phyloP scores from a whole-genome alignment of 2,329 filamentous ascomycete genomes.

The Beauveria sp. region DNA sequence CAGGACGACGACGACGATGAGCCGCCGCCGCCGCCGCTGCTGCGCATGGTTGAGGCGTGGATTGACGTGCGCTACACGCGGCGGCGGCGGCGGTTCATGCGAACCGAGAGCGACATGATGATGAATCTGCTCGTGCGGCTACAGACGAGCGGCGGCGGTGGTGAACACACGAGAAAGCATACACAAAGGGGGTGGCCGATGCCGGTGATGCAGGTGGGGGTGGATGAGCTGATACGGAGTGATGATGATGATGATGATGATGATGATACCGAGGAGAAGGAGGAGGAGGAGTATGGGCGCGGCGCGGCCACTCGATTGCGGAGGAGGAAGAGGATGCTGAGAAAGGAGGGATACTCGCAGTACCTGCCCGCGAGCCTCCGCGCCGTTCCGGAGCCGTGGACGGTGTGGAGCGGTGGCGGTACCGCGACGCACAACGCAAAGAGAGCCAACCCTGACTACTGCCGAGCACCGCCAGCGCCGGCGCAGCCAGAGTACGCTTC shows the following conservation, averaged over 20 bases:
- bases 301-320: neutral
- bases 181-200: neutral
- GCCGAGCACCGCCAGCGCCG: too few relatives aligned
- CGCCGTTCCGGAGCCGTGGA: neutral
- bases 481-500: too few relatives aligned
- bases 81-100: neutral
- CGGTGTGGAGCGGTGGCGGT: too few relatives aligned
- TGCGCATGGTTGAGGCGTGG: slow-evolving; percentile 33
- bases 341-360: neutral
- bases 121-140: neutral
- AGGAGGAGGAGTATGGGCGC: neutral
- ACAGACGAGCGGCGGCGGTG: neutral
- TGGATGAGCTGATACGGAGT: neutral
- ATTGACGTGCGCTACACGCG: neutral
- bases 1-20: neutral
- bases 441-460: too few relatives aligned
- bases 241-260: neutral
- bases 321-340: neutral
- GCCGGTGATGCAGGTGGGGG: neutral
- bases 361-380: neutral
- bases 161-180: neutral
- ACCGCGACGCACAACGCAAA: too few relatives aligned
- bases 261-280: neutral
- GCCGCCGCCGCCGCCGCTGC: slow-evolving; percentile 25
- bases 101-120: slow-evolving; percentile 3